Conservation (phyloP, 345 rosid genomes). For the Eucalyptus shirleyi region DNA sequence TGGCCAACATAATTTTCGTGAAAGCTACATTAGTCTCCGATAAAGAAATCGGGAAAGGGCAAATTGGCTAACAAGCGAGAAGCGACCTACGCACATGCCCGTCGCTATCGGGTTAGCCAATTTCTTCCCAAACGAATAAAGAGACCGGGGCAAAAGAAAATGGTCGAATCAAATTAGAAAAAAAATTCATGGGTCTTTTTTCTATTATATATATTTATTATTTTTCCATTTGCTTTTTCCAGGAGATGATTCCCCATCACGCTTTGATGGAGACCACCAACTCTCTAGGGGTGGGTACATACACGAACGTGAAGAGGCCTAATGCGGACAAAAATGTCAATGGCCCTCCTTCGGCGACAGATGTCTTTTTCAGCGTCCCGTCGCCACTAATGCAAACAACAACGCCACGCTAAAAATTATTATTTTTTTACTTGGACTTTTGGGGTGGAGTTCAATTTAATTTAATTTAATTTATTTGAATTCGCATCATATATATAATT, state of each 20-base stretch:
- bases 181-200: background rate
- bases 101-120: background rate
- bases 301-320: background rate
- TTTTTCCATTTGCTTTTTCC: background rate
- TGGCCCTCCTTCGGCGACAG: background rate
- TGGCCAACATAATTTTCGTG: background rate
- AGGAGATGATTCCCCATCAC: background rate
- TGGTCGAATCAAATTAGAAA: background rate
- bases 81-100: background rate
- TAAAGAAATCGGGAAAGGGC: background rate
- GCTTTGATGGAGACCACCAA: background rate
- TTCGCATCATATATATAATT: background rate
- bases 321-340: background rate
- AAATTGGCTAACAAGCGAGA: background rate
- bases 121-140: background rate
- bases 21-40: background rate
- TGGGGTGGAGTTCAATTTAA: background rate
- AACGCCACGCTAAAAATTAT: background rate
- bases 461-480: background rate
- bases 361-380: background rate
- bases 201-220: fast-evolving
- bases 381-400: background rate
- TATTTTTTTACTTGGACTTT: background rate
- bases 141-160: background rate
- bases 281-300: background rate